Evolutionary conservation across 768 basidiomycete species (phyloP), one percentile per base, ranked within the genome.

Genomic region (Vararia minispora): DNA sequence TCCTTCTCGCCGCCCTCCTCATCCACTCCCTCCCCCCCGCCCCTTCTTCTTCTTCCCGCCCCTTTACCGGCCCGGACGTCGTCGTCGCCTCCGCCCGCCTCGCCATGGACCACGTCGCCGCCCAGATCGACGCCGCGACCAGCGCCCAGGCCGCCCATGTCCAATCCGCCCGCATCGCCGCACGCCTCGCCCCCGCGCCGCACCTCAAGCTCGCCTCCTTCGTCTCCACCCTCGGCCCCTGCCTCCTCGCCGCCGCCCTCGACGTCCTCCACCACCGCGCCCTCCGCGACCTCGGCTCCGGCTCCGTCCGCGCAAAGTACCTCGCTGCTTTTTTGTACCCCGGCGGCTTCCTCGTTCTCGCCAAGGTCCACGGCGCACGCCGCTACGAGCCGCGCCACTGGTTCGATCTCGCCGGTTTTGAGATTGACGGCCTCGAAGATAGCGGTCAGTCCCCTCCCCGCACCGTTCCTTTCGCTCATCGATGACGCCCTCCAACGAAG

Each of bases 321-420:
- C 69, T 88, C 18, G 91, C 86, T 22, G 84, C 82, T 13, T 94
- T 99, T 58, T 62, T 99, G 30, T 99, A 91, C 51, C 61, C 69
- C 25, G 79, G 83, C 9, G 89, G 85, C 9, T 97, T 89, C 55
- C 58, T 97, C 27, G 68, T 95, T 16, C 62, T 99, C 31, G 87
- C 77, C 47, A 97, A 94, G 61, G 80, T 91, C 28, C 90, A 87
- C 60, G 69, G 73, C 41, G 65, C 64, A 48, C 85, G 69, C 55
- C 65, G 65, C 24, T 99, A 95, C 52, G 88, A 92, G 51, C 78
- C 89, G 13, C 74, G 69, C 43, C 83, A 94, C 54, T 98, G 90
- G 84, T 81, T 98, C 51, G 72, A 76, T 28, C 61, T 95, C 16
- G 67, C 69, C 31, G 73, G 74, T 14, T 85, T 87, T 47, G 76